These are phyloP conservation scores for Candida coquimbonensis DNA, from an alignment of 805 yeast species.

Conservation along the genomic window DNA sequence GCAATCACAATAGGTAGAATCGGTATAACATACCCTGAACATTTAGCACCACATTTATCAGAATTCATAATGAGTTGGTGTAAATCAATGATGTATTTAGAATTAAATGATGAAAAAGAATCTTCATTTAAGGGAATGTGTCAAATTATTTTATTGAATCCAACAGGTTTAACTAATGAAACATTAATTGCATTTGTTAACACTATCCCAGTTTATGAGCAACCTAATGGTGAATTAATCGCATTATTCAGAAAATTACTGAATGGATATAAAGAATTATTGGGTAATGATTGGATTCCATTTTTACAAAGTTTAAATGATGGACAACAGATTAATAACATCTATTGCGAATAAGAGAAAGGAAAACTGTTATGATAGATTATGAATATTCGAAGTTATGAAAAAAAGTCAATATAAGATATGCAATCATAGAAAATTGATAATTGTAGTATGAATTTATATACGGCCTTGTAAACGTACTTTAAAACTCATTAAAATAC, in stretches of 20 bases:
- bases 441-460: too few species aligned
- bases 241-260: slow-evolving; percentile 38
- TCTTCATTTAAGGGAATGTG: slow-evolving; percentile 83
- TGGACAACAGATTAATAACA: slow-evolving; percentile 3
- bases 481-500: too few species aligned
- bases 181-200: slow-evolving; percentile 48
- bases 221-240: slow-evolving; percentile 41
- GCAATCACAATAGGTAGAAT: slow-evolving; percentile 87
- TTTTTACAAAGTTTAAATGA: slow-evolving; percentile 16
- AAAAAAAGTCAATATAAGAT: too few species aligned
- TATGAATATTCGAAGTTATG: too few species aligned
- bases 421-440: too few species aligned
- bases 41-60: slow-evolving; percentile 50
- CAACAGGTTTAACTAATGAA: slow-evolving; percentile 50
- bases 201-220: slow-evolving; percentile 49
- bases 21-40: slow-evolving; percentile 56
- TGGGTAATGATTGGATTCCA: slow-evolving; percentile 34
- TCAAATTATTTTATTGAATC: slow-evolving; percentile 56
- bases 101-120: slow-evolving; percentile 84
- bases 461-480: too few species aligned
- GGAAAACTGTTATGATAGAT: background rate
- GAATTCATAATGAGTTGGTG: slow-evolving; percentile 67
- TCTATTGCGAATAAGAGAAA: background rate
- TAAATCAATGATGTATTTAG: slow-evolving; percentile 53
- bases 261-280: slow-evolving; percentile 36